phyloP scores from a whole-genome alignment of 305 asterid genomes.

The Rubia balearica region DNA sequence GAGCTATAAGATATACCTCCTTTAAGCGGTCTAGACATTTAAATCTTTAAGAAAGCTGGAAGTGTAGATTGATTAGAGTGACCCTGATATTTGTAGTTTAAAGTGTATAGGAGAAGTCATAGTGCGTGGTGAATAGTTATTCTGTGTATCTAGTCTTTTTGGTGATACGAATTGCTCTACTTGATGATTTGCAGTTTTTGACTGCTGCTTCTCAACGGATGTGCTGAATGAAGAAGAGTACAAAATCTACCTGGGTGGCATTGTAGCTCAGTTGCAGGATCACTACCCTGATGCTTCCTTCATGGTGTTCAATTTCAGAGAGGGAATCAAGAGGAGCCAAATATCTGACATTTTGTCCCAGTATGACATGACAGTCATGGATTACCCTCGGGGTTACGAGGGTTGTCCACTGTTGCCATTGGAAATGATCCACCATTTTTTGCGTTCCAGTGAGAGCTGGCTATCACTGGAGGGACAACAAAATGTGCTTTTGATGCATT shows the following conservation, averaged over 20 bases:
- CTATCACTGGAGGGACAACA: conserved; percentile 95
- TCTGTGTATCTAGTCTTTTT: conserved; percentile 5
- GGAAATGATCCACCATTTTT: conserved; percentile 96
- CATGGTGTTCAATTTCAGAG: conserved; percentile 97
- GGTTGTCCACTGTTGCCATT: conserved; percentile 87
- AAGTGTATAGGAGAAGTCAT: not conserved
- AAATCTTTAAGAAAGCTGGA: not conserved
- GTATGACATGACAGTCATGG: conserved; percentile 99
- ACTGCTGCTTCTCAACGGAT: conserved; percentile 95
- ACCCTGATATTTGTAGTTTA: not conserved
- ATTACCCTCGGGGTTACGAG: conserved; percentile 87
- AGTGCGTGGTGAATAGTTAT: not conserved
- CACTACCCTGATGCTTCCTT: conserved; percentile 94
- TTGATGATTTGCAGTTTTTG: conserved; percentile 76
- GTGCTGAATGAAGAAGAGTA: conserved; percentile 88
- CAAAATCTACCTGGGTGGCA: conserved; percentile 77
- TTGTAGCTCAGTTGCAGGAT: conserved; percentile 96
- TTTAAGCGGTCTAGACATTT: not conserved
- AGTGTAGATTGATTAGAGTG: conserved; percentile 5
- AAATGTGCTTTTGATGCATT: conserved; percentile 91
- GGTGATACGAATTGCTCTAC: conserved; percentile 14
- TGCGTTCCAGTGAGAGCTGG: conserved; percentile 99
- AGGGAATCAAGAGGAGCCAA: conserved; percentile 88
- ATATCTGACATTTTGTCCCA: conserved; percentile 84
- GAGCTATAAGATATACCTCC: conserved; percentile 5